Base-by-base conservation (phyloP, 805 yeast genomes). In the Lachancea sp. region DNA sequence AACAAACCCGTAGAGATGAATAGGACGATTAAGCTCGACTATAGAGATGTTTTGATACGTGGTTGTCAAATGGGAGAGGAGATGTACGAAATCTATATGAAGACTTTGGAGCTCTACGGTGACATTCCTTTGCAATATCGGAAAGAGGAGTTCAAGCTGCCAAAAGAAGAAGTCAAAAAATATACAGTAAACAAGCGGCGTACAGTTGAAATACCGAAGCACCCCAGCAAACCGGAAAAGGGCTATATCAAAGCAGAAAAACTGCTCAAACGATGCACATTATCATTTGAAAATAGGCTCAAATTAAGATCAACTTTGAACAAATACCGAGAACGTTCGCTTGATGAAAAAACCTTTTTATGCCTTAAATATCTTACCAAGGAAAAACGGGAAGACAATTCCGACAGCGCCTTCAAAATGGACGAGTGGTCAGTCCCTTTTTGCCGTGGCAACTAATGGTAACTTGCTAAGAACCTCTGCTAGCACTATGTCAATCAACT, bases 401-500 rank as follows among this genome's bases (percentile, higher is more conserved):
- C 8, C 8, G 35, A 33, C 9, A 39, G 35, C 9, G 32, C 21
- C 5, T 51, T 45, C 34, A 38, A 35, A 15, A 34, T 44, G 25
- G 46, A 41, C 16, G 58, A 54, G 38, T 50, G 51, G 25, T 20
- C 45, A n/a, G 43, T 48, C 2, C 45, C 42, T 18, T 31, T 50
- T 17, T 50, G 28, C 5, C 34, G 35, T 26, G 20, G n/a, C n/a
- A 6, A 8, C 12, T 22, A 23, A 37, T 12, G 24, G 18, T 8
- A 8, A 16, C 19, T 11, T 23, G 22, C 30, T 8, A 34, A 40
- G 34, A 15, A 50, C 25, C 23, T 70, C 78, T 15, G 60, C 67
- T 1, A 83, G 29, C 0, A 79, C 30, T 34, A 72, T 71, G 44
- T 88, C 95, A 13, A 83, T 47, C 0, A 84, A 29, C 34, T 73